These are phyloP conservation scores for Eutrema heterophyllum DNA, from an alignment of 345 rosid genomes.

Conservation along the genomic window DNA sequence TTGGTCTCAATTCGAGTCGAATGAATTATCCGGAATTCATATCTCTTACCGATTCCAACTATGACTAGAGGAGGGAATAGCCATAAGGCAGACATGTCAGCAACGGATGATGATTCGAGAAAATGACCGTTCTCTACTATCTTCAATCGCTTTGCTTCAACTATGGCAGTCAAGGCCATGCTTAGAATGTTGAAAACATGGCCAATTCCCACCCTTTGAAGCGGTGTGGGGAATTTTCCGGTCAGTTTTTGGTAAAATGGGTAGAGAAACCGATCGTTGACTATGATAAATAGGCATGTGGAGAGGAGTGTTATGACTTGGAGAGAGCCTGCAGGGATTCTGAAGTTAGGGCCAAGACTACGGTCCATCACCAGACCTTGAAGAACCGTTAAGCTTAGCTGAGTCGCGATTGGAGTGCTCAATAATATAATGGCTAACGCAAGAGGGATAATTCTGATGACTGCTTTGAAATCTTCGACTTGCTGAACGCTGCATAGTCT, in stretches of 20 bases:
- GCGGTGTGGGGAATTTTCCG: constrained; percentile 20
- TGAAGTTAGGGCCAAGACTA: constrained; percentile 40
- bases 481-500: constrained; percentile 44
- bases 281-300: constrained; percentile 28
- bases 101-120: constrained; percentile 12
- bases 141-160: constrained; percentile 48
- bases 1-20: not conserved
- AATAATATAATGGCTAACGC: constrained; percentile 38
- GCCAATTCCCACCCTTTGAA: constrained; percentile 47
- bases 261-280: constrained; percentile 37
- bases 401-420: constrained; percentile 36
- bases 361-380: constrained; percentile 58
- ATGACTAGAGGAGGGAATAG: constrained; percentile 49
- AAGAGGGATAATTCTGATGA: constrained; percentile 42
- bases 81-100: constrained; percentile 52
- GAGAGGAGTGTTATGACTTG: constrained; percentile 36
- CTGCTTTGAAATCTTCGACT: constrained; percentile 57
- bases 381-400: constrained; percentile 39
- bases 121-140: constrained; percentile 12
- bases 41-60: constrained; percentile 37
- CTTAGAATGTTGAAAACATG: constrained; percentile 41
- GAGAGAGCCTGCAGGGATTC: constrained; percentile 56
- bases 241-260: constrained; percentile 42
- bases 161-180: constrained; percentile 39
- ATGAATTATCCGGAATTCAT: not conserved